A percentile compares a stretch with the other conserved stretches of the same genome.
These are phyloP conservation scores for Wickerhamomyces bisporus DNA, from an alignment of 805 yeast genomes.

Conservation along the genomic window DNA sequence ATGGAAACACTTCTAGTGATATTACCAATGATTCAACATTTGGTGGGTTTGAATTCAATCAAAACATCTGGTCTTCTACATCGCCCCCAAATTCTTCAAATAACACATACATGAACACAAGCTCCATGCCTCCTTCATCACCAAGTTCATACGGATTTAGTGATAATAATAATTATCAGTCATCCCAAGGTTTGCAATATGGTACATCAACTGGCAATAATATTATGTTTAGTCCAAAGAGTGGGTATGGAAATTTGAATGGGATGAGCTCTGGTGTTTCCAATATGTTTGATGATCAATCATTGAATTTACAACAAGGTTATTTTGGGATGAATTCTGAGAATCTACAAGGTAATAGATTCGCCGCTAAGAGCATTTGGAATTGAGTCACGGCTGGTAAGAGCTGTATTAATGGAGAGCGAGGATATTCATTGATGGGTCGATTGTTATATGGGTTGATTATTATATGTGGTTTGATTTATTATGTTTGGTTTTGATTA, in stretches of 20 bases:
- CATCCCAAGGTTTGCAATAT: no score
- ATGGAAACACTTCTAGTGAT: no score
- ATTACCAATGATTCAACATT: conserved; percentile 3
- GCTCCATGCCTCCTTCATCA: not conserved
- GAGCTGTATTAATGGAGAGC: no score
- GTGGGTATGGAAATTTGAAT: not conserved
- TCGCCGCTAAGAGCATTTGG: not conserved
- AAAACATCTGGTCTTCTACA: conserved; percentile 10
- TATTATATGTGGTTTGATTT: no score
- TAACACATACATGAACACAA: conserved; percentile 1
- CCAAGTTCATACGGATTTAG: not conserved
- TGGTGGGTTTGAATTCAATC: conserved; percentile 9
- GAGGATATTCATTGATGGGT: no score
- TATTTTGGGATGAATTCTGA: not conserved
- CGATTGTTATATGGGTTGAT: no score
- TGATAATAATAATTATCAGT: no score
- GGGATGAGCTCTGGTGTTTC: not conserved
- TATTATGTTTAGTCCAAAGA: not conserved
- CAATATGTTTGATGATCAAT: no score
- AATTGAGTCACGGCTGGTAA: no score
- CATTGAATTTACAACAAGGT: not conserved
- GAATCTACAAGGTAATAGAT: not conserved
- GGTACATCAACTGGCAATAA: no score
- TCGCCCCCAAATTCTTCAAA: conserved; percentile 1
- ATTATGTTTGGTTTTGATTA: no score